Percentiles rank a stretch among this genome's conserved stretches.
These are phyloP conservation scores for Capronia coronata DNA, from an alignment of 2,329 filamentous ascomycete species.

Conservation along the genomic window DNA sequence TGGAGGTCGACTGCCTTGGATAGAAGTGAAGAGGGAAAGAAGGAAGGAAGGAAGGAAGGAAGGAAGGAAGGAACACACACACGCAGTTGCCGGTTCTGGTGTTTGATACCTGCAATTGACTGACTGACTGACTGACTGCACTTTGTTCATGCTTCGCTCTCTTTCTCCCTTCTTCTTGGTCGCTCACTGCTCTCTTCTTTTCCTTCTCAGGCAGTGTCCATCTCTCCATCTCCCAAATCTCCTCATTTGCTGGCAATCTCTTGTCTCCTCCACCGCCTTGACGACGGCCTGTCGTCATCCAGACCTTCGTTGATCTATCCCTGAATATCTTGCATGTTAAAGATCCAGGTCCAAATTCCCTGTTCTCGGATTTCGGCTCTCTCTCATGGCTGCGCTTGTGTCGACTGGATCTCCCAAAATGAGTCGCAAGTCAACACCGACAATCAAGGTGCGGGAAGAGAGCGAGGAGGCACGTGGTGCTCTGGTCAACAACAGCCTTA, in stretches of 20 bases:
- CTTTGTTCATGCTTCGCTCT: conserved; percentile 1
- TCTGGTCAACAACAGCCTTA: conserved; percentile 10
- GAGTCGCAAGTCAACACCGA: conserved; percentile 26
- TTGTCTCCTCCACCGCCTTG: conserved; percentile 10
- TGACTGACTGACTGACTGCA: too few relatives aligned
- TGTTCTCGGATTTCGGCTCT: not conserved
- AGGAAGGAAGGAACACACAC: not conserved
- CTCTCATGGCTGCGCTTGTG: conserved; percentile 20
- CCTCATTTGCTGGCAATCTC: conserved; percentile 16
- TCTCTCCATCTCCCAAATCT: conserved; percentile 20
- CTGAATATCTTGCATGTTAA: conserved; percentile 22
- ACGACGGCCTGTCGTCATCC: conserved; percentile 9
- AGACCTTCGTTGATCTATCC: conserved; percentile 15
- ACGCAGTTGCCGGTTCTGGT: not conserved
- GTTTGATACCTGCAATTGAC: not conserved
- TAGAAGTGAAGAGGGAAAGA: not conserved
- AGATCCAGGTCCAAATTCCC: conserved; percentile 2
- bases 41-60: not conserved
- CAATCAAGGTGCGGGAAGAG: conserved; percentile 23
- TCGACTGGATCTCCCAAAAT: conserved; percentile 24
- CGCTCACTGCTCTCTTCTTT: conserved; percentile 26
- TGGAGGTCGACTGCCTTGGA: not conserved
- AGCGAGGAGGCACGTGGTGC: conserved; percentile 13
- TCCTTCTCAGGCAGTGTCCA: conserved; percentile 14
- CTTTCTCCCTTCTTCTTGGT: conserved; percentile 5